phyloP scores from a whole-genome alignment of 1,284 basidiomycete genomes.

The Naganishia albida region DNA sequence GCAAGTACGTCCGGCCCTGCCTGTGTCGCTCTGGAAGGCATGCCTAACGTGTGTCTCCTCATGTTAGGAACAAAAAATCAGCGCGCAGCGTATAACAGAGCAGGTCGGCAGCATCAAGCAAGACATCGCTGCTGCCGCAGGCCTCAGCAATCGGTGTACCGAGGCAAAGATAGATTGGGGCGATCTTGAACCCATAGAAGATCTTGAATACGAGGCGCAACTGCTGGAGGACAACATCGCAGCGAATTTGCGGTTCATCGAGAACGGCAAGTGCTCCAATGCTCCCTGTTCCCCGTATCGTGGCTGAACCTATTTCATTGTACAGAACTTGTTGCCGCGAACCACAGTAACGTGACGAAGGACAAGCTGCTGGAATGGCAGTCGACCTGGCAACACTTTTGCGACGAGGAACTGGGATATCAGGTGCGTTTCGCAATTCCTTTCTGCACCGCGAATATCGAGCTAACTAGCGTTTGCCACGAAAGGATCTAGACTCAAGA shows the following conservation, averaged over 20 bases:
- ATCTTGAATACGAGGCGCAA: conserved; percentile 86
- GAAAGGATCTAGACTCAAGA: conserved; percentile 68
- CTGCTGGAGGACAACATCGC: conserved; percentile 75
- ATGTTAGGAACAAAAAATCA: conserved; percentile 47
- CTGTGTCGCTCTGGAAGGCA: background rate
- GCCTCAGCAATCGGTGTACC: conserved; percentile 68
- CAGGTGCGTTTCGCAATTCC: conserved; percentile 8
- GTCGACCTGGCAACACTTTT: conserved; percentile 94
- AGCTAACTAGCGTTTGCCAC: background rate
- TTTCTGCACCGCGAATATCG: background rate
- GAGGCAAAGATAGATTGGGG: conserved; percentile 97
- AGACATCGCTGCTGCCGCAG: conserved; percentile 41
- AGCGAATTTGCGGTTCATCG: conserved; percentile 91
- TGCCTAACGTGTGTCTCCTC: background rate
- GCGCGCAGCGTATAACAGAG: conserved; percentile 39
- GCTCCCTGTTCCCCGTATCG: background rate
- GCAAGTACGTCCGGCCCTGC: conserved; percentile 60
- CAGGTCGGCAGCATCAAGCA: conserved; percentile 41
- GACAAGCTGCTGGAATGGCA: conserved; percentile 97
- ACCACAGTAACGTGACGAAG: conserved; percentile 67
- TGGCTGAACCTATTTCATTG: background rate
- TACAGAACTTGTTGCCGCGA: conserved; percentile 74
- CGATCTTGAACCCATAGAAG: conserved; percentile 88
- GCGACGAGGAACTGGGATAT: conserved; percentile 71
- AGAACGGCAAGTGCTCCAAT: conserved; percentile 68